A percentile compares a stretch with the other conserved stretches of the same genome.
Conservation (phyloP, 306 rosid species). For the Pterocarpus macrocarpus region DNA sequence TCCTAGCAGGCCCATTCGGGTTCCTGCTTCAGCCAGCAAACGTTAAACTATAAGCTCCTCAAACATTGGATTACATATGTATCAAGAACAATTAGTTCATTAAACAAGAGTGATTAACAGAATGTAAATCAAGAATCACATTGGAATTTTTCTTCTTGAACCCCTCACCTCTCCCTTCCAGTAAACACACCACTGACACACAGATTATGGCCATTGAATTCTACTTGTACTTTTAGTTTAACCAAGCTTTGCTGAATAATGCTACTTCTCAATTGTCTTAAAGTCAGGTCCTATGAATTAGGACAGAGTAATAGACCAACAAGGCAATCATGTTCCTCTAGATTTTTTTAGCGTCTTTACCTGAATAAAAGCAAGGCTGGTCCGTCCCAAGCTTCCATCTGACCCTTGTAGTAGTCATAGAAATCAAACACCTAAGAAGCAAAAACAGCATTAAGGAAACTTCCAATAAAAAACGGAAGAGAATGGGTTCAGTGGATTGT, state of each 20-base stretch:
- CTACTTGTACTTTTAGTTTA: slow-evolving; percentile 11
- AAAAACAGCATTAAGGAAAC: slow-evolving; percentile 39
- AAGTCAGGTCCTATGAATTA: slow-evolving; percentile 24
- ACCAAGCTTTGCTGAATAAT: slow-evolving; percentile 18
- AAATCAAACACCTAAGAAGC: slow-evolving; percentile 79
- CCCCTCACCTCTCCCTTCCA: slow-evolving; percentile 4
- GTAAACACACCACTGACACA: background rate
- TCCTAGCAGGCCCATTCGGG: background rate
- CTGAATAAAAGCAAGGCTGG: slow-evolving; percentile 98
- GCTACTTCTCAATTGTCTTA: slow-evolving; percentile 15
- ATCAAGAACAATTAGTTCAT: background rate
- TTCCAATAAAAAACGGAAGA: slow-evolving; percentile 34
- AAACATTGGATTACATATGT: too few species aligned
- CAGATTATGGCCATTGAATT: slow-evolving; percentile 28
- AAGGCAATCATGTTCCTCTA: slow-evolving; percentile 35
- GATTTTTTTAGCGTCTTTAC: slow-evolving; percentile 51
- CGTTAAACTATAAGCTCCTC: background rate
- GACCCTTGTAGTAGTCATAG: slow-evolving; percentile 99
- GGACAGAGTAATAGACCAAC: slow-evolving; percentile 13
- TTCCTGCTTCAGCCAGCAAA: background rate
- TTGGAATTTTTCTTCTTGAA: background rate
- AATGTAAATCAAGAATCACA: slow-evolving; percentile 12
- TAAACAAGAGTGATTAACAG: background rate
- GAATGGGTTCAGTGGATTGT: slow-evolving; percentile 22
- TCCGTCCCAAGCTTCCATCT: slow-evolving; percentile 99